phyloP scores from a whole-genome alignment of 768 basidiomycete genomes.

The Mrakia gelida region DNA sequence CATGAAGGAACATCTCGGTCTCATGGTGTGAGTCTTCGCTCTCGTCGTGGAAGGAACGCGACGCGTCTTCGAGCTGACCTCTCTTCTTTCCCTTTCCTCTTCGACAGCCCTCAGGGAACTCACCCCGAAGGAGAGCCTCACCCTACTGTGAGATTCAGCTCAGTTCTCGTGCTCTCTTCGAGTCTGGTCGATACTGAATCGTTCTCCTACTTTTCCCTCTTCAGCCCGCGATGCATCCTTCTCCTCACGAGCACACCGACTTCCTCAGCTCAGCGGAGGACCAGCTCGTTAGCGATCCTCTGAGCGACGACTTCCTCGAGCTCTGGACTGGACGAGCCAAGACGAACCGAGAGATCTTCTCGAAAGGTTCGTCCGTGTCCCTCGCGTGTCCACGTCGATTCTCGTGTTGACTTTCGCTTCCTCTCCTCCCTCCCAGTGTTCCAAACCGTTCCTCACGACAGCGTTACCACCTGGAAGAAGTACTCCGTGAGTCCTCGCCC shows the following conservation, averaged over 20 bases:
- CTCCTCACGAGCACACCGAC: conserved; percentile 64
- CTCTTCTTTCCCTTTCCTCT: neutral
- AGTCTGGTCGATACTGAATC: neutral
- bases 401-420: neutral
- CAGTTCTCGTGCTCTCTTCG: neutral
- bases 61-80: neutral
- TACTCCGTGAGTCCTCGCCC: conserved; percentile 49
- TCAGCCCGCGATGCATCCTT: conserved; percentile 63
- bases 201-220: neutral
- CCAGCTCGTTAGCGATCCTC: conserved; percentile 67
- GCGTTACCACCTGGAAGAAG: conserved; percentile 69
- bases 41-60: no score
- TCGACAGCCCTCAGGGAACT: conserved; percentile 47
- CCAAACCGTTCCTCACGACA: conserved; percentile 58
- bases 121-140: conserved; percentile 27
- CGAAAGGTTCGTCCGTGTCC: conserved; percentile 60
- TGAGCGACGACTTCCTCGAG: conserved; percentile 56
- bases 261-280: conserved; percentile 56
- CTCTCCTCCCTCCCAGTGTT: conserved; percentile 13
- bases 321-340: conserved; percentile 69
- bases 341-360: conserved; percentile 77
- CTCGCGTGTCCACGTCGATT: no score
- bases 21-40: conserved; percentile 10
- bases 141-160: neutral
- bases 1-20: conserved; percentile 33